Base-by-base conservation (phyloP, 2,329 filamentous ascomycete genomes). In the Apiospora malaysiana region DNA sequence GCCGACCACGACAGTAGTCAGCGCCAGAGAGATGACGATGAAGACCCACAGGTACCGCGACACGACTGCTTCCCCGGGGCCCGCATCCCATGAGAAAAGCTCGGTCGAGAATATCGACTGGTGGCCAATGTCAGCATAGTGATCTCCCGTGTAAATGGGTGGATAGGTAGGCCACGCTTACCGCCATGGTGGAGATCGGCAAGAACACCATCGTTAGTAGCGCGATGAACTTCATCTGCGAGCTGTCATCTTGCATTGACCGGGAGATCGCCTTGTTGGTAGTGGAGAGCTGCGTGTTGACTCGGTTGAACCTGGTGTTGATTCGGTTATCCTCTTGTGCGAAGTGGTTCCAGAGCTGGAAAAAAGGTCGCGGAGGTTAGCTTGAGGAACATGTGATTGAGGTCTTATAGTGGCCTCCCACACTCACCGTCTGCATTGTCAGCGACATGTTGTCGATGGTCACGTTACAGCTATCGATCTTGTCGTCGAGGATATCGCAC, bases 191-290 rank as follows among this genome's bases (percentile, higher is more conserved):
- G 0, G 76, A 75, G 8, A 77, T 72, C 0, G 76, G 77, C 25
- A 79, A 43, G 56, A 78, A 79, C 2, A 78, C 70, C 77, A 80
- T 79, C 0, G 76, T 78, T 27, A 79, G 56, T 6, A 78, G 56
- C 0, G 78, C 77, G 32, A 79, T 79, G 0, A 75, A 77, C 25
- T 74, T 77, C 77, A 79, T 79, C 69, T 76, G 74, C 8, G 75
- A 72, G 49, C 77, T 76, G 23, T 79, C 77, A 12, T 73, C 71
- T 18, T 73, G 77, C 23, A 76, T 75, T 14, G 75, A 74, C 10
- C 73, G 63, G 14, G 77, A 76, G 2, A 79, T 74, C 4, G 45
- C 67, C 9, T 74, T 74, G n/a, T 75, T 77, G 45, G 72, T 72
- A 14, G 70, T 68, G 9, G 78, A 73, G 12, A 79, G 76, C 1